A percentile compares a stretch with the other conserved stretches of the same genome.
Conservation (phyloP, 129 eudicot genomes). For the Kitagawia praeruptora region DNA sequence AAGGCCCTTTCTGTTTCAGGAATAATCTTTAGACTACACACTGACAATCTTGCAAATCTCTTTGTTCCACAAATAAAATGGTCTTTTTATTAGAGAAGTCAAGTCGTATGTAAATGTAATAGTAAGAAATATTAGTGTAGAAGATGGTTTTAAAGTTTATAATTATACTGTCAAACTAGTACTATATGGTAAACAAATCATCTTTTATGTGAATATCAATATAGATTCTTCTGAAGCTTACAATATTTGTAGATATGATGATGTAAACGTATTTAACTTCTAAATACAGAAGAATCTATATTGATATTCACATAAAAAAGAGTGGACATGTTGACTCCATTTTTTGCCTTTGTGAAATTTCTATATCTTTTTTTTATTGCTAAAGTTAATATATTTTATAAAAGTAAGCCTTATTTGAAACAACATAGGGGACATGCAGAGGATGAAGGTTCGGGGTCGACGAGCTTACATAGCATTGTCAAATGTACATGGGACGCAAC, state of each 20-base stretch:
- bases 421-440: too few species aligned
- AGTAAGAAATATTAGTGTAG: not conserved
- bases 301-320: too few species aligned
- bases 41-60: not conserved
- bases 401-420: too few species aligned
- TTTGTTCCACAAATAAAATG: not conserved
- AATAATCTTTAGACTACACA: not conserved
- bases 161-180: not conserved
- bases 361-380: too few species aligned
- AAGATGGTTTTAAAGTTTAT: not conserved
- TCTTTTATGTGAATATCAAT: not conserved
- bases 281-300: too few species aligned
- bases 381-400: too few species aligned
- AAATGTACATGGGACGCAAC: too few species aligned
- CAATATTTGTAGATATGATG: not conserved
- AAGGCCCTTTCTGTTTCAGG: not conserved
- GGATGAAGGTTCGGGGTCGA: too few species aligned
- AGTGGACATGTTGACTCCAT: not conserved
- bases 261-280: too few species aligned
- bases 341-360: too few species aligned
- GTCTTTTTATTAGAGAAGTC: not conserved
- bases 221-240: not conserved
- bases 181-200: not conserved
- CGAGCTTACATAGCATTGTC: too few species aligned
- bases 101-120: not conserved